Evolutionary conservation across 2,329 filamentous ascomycete species (phyloP).

Genomic region (Huntiella moniliformis): DNA sequence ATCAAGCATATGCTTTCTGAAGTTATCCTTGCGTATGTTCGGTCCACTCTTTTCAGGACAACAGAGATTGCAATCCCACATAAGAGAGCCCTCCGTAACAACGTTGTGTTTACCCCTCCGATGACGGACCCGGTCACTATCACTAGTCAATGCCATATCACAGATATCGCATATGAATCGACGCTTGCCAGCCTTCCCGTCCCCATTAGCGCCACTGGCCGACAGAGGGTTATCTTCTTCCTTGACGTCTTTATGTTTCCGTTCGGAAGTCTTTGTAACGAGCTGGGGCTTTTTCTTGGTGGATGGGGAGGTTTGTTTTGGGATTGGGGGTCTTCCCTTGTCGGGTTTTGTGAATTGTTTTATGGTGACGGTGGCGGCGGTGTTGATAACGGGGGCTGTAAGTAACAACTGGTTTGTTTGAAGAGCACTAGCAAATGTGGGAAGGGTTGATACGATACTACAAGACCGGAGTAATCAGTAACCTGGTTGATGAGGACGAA

Average conservation of each 20-base stretch:
- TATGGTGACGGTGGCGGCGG: too few species aligned
- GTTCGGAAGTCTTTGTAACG: not conserved
- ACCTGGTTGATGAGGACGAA: too few species aligned
- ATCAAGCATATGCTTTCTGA: slow-evolving; percentile 55
- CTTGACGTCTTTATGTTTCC: not conserved
- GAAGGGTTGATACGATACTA: too few species aligned
- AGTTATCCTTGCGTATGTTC: slow-evolving; percentile 76
- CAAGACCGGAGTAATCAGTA: too few species aligned
- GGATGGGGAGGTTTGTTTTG: not conserved
- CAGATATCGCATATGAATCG: not conserved
- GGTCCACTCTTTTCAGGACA: slow-evolving; percentile 28
- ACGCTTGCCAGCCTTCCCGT: too few species aligned
- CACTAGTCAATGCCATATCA: slow-evolving; percentile 50
- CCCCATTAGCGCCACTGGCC: too few species aligned
- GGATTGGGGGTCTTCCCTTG: not conserved
- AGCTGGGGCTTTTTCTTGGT: not conserved
- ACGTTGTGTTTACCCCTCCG: not conserved
- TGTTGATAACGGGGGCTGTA: too few species aligned
- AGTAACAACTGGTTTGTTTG: too few species aligned
- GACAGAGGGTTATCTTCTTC: not conserved
- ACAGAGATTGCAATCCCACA: not conserved
- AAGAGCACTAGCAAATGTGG: too few species aligned
- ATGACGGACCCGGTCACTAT: slow-evolving; percentile 68
- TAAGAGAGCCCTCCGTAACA: slow-evolving; percentile 18
- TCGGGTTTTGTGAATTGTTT: too few species aligned